Evolutionary conservation across 805 yeast genomes (phyloP).

Genomic region (Saccharomyces kudriavzevii): DNA sequence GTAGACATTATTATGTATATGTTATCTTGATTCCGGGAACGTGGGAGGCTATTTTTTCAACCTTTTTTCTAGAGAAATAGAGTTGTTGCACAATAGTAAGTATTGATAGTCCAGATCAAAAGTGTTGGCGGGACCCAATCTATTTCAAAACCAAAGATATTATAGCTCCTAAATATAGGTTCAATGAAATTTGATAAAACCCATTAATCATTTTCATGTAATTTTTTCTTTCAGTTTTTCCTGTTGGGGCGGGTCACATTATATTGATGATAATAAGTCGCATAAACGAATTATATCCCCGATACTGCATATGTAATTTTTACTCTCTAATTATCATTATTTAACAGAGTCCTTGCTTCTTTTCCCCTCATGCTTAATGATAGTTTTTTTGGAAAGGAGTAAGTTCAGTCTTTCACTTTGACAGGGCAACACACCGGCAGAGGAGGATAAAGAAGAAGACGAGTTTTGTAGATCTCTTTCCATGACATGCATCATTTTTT

Average conservation of each 20-base stretch:
- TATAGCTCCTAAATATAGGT: background rate
- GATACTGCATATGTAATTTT: background rate
- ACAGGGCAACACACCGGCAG: conserved; percentile 10
- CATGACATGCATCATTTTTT: conserved; percentile 69
- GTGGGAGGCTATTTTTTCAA: background rate
- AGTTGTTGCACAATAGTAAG: background rate
- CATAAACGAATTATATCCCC: background rate
- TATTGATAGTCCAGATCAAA: background rate
- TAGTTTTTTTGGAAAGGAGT: conserved; percentile 50
- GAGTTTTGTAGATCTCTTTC: conserved; percentile 41
- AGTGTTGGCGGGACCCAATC: background rate
- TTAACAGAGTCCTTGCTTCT: conserved; percentile 22
- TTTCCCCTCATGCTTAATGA: conserved; percentile 53
- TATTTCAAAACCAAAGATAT: background rate
- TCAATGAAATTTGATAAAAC: background rate
- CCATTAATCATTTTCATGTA: background rate
- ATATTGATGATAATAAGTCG: background rate
- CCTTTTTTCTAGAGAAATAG: background rate
- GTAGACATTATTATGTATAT: conserved; percentile 8
- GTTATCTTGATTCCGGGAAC: background rate
- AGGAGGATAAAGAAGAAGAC: conserved; percentile 3
- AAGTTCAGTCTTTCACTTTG: conserved; percentile 38
- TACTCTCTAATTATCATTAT: conserved; percentile 2
- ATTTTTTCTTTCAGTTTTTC: background rate
- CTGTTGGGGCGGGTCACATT: background rate